Evolutionary conservation across 1,284 basidiomycete genomes (phyloP).

Genomic region (Irpex sp.): DNA sequence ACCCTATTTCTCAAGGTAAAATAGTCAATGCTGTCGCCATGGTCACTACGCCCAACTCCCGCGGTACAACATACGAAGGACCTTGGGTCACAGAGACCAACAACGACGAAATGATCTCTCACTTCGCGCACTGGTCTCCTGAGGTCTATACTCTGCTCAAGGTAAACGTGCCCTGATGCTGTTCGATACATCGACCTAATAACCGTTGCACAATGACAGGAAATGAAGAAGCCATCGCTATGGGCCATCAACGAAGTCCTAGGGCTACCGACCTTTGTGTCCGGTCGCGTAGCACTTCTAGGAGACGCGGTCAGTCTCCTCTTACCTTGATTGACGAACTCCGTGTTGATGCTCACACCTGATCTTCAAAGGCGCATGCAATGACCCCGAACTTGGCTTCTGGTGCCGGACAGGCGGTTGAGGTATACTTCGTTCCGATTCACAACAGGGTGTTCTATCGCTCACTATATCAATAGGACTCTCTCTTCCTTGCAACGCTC

Average conservation of each 20-base stretch:
- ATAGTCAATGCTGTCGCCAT: slow-evolving; percentile 30
- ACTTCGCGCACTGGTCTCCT: slow-evolving; percentile 28
- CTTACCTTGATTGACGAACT: too few relatives aligned
- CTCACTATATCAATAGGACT: not conserved
- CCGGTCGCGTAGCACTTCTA: slow-evolving; percentile 22
- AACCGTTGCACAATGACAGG: slow-evolving; percentile 14
- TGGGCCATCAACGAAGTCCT: slow-evolving; percentile 30
- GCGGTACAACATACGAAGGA: slow-evolving; percentile 22
- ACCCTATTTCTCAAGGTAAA: slow-evolving; percentile 24
- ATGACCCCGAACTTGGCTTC: slow-evolving; percentile 35
- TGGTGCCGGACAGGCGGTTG: slow-evolving; percentile 38
- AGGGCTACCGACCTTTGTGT: slow-evolving; percentile 22
- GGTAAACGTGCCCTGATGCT: slow-evolving; percentile 14
- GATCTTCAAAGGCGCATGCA: slow-evolving; percentile 1
- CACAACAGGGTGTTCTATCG: not conserved
- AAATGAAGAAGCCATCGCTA: slow-evolving; percentile 24
- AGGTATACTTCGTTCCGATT: slow-evolving; percentile 18
- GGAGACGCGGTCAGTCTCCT: slow-evolving; percentile 26
- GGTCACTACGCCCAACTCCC: slow-evolving; percentile 19
- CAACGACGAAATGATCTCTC: slow-evolving; percentile 22
- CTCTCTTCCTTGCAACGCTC: not conserved
- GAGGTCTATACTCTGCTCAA: slow-evolving; percentile 28
- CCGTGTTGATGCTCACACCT: too few relatives aligned
- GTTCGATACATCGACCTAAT: not conserved
- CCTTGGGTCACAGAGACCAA: slow-evolving; percentile 27